Evolutionary conservation across 2,329 filamentous ascomycete species (phyloP), one percentile per base, ranked within the genome.

Genomic region (Aspergillus phoenicis): DNA sequence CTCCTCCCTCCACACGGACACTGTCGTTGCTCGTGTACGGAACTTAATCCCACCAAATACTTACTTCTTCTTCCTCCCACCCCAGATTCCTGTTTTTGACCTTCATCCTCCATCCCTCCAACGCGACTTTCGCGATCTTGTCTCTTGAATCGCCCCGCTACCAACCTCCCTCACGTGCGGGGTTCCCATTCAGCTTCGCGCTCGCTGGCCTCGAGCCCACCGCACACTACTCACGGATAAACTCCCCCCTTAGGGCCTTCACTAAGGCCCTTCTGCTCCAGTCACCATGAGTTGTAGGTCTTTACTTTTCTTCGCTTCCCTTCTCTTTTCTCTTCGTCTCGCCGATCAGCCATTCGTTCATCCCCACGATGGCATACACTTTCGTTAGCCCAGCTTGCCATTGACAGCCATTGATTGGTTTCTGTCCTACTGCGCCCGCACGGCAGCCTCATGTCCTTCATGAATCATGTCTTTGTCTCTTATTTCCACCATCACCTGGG

Each of bases 221-320:
- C 64, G 62, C 66, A 64, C 60, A 64, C 54, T 49, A 52, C 28
- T 53, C 28, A 17, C 39, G 56, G 30, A 39, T 59, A 52, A 52
- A 36, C 33, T 11, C 33, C 33, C 41, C 54, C 33, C 49, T 56
- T 54, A 55, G 45, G 52, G 33, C 53, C 41, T 41, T 38, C 52
- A 45, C 49, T 41, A 52, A 49, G 52, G 39, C 20, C 55, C 48
- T 22, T 39, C 51, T 36, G 5, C 20, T 11, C 48, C 51, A 51
- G 49, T 36, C 65, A 67, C 57, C 38, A 70, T 70, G 68, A 70
- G 68, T 62, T 70, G 68, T 70, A 61, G 68, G 68, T 69, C 28
- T 53, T 43, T 17, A 22, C 24, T 30, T 54, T 24, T 41, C n/a
- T 45, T 60, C 33, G 39, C 24, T 41, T 54, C 20, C n/a, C 10